A percentile compares a stretch with the other conserved stretches of the same genome.
Evolutionary conservation across 2,329 filamentous ascomycete genomes (phyloP).

Genomic region (Exophiala calicioides): DNA sequence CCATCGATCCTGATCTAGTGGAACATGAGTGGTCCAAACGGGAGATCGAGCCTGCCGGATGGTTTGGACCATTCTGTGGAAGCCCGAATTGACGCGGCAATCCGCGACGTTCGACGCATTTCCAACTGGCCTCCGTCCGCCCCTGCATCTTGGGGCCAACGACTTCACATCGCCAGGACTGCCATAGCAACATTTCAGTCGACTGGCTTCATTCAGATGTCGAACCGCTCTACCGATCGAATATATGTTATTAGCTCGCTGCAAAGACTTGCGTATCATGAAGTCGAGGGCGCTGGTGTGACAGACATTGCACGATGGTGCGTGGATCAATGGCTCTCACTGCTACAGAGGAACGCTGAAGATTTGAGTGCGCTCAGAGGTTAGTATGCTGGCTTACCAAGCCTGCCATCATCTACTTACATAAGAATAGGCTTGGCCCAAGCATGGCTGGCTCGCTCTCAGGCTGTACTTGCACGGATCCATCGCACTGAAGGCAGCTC

Average conservation of each 20-base stretch:
- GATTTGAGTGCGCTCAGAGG: constrained; percentile 47
- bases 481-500: constrained; percentile 44
- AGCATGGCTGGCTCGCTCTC: constrained; percentile 55
- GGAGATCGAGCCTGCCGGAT: neutral
- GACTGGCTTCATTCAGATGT: constrained; percentile 14
- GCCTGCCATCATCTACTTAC: constrained; percentile 4
- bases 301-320: constrained; percentile 53
- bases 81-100: constrained; percentile 11
- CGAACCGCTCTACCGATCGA: constrained; percentile 14
- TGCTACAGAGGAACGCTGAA: constrained; percentile 48
- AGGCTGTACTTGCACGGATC: constrained; percentile 51
- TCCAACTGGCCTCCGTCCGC: constrained; percentile 3
- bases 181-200: constrained; percentile 19
- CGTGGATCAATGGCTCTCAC: constrained; percentile 48
- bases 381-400: constrained; percentile 33
- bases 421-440: constrained; percentile 47
- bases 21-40: constrained; percentile 15
- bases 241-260: constrained; percentile 32
- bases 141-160: constrained; percentile 18
- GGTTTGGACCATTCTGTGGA: constrained; percentile 7
- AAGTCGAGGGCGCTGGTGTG: constrained; percentile 49
- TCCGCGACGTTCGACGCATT: constrained; percentile 21
- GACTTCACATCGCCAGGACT: constrained; percentile 13
- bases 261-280: constrained; percentile 53
- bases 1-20: constrained; percentile 1